phyloP scores from a whole-genome alignment of 2,329 filamentous ascomycete species.

The Lanzia echinophila region DNA sequence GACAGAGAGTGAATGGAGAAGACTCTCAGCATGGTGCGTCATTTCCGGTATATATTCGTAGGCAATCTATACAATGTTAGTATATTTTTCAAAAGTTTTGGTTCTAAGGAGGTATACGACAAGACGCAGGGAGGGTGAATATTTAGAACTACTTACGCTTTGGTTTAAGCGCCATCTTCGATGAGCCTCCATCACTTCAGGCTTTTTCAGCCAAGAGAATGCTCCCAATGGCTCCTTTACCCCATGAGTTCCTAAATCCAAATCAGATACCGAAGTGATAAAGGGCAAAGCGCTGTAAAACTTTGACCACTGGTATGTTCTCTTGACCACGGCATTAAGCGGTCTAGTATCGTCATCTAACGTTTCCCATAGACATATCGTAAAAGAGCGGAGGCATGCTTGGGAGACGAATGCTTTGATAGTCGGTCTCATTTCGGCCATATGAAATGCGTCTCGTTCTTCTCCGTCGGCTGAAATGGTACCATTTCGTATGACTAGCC shows the following conservation, averaged over 20 bases:
- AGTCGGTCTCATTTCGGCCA: slow-evolving; percentile 22
- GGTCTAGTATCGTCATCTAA: slow-evolving; percentile 24
- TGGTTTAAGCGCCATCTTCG: slow-evolving; percentile 21
- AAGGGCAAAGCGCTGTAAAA: slow-evolving; percentile 22
- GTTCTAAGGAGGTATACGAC: neutral
- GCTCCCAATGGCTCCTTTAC: slow-evolving; percentile 24
- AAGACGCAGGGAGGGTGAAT: neutral
- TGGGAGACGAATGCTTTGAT: slow-evolving; percentile 21
- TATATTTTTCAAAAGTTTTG: neutral
- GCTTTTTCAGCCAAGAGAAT: slow-evolving; percentile 26
- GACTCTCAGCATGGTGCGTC: neutral
- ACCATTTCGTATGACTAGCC: slow-evolving; percentile 38
- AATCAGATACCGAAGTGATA: slow-evolving; percentile 13
- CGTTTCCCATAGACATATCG: slow-evolving; percentile 26
- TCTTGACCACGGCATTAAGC: slow-evolving; percentile 24
- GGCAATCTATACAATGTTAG: slow-evolving; percentile 1
- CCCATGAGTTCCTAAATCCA: neutral
- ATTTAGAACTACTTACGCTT: slow-evolving; percentile 5
- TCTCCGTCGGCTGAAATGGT: slow-evolving; percentile 36
- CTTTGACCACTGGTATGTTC: slow-evolving; percentile 20
- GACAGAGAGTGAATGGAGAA: slow-evolving; percentile 6
- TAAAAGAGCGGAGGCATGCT: slow-evolving; percentile 21
- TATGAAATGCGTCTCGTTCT: slow-evolving; percentile 38
- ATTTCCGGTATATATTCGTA: neutral
- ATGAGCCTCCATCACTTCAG: slow-evolving; percentile 25